Base-by-base conservation (phyloP, 495 filamentous ascomycete genomes). In the Penicillium fimorum region DNA sequence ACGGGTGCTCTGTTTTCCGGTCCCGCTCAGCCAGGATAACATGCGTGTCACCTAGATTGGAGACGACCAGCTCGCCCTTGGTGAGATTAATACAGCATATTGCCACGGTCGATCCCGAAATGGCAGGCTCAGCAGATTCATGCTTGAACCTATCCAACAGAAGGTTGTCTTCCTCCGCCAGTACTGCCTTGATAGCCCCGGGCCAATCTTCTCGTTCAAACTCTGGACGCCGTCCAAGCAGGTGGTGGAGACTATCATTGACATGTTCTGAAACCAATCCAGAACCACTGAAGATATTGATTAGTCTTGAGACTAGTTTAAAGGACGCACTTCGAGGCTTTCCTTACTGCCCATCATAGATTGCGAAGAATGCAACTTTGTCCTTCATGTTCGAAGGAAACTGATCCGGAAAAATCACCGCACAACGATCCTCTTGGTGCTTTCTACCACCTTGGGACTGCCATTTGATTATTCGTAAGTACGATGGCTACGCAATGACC, bases 311-410 rank as follows among this genome's bases (percentile, higher is more conserved):
- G 37, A 18, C 15, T 22, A 4, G 6, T 15, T 5, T 1, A 18
- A 12, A 29, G n/a, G n/a, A 25, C n/a, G 5, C 17, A 35, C 1
- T 22, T 29, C 24, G 22, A 29, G 29, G 53, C n/a, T 22, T 17
- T 46, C 29, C 74, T 56, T 61, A 77, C 74, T 77, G 72, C 37
- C 74, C 74, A 42, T 77, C 74, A 51, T 74, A 77, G 12, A 75
- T 59, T 11, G 71, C 72, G 55, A 77, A 71, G 38, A 73, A 66
- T 9, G 67, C 74, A 17, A 77, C 13, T 13, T 67, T 69, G n/a
- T 73, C 68, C 15, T 68, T 48, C 17, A 62, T 64, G 5, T 64
- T 43, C 7, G 59, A 59, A 15, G 62, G 63, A 53, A 76, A 74
- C 7, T 71, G 61, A 2, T 69, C 62, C 35, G 74, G 71, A 22